These are phyloP conservation scores for Sinapis alba DNA, from an alignment of 441 rosid species.

Conservation along the genomic window DNA sequence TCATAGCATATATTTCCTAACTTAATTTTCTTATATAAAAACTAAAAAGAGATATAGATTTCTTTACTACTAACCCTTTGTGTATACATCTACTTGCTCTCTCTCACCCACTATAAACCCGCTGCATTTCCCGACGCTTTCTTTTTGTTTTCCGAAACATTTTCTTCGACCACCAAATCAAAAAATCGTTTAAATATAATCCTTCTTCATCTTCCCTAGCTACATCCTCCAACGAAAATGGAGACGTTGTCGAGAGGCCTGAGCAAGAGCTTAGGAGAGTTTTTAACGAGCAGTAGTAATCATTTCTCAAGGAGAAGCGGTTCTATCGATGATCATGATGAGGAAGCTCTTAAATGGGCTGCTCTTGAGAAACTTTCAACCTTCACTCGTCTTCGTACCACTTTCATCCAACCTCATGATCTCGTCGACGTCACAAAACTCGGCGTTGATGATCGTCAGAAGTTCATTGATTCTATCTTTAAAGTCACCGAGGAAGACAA, in stretches of 20 bases:
- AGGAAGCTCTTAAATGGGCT: slow-evolving; percentile 93
- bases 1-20: neutral
- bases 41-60: neutral
- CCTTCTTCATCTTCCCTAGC: neutral
- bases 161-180: slow-evolving; percentile 21
- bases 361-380: slow-evolving; percentile 84
- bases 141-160: slow-evolving; percentile 34
- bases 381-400: slow-evolving; percentile 67
- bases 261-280: slow-evolving; percentile 60
- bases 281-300: slow-evolving; percentile 43
- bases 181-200: neutral
- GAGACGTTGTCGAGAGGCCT: slow-evolving; percentile 46
- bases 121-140: slow-evolving; percentile 16
- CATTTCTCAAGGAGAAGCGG: slow-evolving; percentile 48
- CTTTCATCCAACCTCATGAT: slow-evolving; percentile 50
- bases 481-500: slow-evolving; percentile 82
- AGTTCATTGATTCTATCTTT: slow-evolving; percentile 61
- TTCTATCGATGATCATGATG: slow-evolving; percentile 56
- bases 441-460: slow-evolving; percentile 60
- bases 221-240: slow-evolving; percentile 12
- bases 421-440: slow-evolving; percentile 67
- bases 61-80: neutral
- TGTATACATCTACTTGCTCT: neutral
- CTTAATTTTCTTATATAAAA: neutral
- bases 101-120: slow-evolving; percentile 26